Evolutionary conservation across 2,329 filamentous ascomycete genomes (phyloP).

Genomic region (Zymoseptoria tritici): DNA sequence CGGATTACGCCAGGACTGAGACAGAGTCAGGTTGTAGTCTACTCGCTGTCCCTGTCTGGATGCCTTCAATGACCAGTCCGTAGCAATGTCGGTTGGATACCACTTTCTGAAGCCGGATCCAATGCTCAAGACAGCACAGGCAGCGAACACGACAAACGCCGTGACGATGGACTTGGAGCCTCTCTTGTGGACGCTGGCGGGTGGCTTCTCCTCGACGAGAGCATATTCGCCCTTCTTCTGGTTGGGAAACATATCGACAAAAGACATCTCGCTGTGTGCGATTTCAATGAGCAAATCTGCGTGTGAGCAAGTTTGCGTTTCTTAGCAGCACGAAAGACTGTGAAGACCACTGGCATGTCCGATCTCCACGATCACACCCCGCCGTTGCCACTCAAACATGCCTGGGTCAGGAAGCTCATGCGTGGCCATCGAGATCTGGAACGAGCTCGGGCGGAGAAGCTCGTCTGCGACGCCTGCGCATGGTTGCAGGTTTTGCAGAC

Average conservation of each 20-base stretch:
- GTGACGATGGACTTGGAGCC: neutral
- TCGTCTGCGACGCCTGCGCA: neutral
- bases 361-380: neutral
- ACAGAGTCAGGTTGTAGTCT: conserved; percentile 12
- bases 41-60: neutral
- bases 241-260: neutral
- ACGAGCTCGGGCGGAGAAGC: too few species aligned
- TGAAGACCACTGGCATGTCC: neutral
- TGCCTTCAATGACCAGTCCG: neutral
- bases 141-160: neutral
- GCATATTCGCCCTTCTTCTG: neutral
- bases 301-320: neutral
- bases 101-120: neutral
- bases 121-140: neutral
- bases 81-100: neutral
- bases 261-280: neutral
- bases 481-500: neutral
- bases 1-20: conserved; percentile 17
- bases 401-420: neutral
- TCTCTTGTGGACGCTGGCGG: neutral
- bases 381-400: neutral
- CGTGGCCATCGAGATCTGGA: neutral
- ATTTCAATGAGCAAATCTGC: neutral
- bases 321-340: neutral
- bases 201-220: neutral